Conservation (phyloP, 2,329 filamentous ascomycete species). For the Niveomyces coronatus region DNA sequence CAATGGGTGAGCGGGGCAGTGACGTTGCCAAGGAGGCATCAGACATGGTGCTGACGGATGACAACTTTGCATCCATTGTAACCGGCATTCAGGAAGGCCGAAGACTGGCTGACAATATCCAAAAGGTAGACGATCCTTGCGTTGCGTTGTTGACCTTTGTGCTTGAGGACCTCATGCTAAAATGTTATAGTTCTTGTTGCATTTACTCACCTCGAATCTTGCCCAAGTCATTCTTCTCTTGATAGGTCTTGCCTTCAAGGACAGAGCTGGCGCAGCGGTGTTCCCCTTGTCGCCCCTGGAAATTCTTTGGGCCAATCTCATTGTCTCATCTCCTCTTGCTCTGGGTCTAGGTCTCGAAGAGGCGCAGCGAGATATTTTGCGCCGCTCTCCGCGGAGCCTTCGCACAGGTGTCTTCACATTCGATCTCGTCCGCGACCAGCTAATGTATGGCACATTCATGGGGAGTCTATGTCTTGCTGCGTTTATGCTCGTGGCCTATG, state of each 20-base stretch:
- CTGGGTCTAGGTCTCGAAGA: constrained; percentile 63
- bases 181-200: constrained; percentile 42
- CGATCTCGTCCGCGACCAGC: constrained; percentile 56
- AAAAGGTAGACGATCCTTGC: constrained; percentile 42
- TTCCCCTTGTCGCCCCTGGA: constrained; percentile 64
- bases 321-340: constrained; percentile 61
- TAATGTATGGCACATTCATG: constrained; percentile 55
- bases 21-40: constrained; percentile 73
- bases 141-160: background rate
- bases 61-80: constrained; percentile 76
- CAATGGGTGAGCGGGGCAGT: constrained; percentile 61
- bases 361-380: constrained; percentile 56
- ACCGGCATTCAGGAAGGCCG: constrained; percentile 63
- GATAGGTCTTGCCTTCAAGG: constrained; percentile 60
- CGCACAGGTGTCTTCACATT: constrained; percentile 51
- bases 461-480: constrained; percentile 49
- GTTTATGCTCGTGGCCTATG: constrained; percentile 51
- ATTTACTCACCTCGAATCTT: constrained; percentile 59
- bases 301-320: constrained; percentile 67
- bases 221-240: constrained; percentile 60
- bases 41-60: constrained; percentile 80
- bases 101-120: constrained; percentile 61
- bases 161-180: constrained; percentile 11
- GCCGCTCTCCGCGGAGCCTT: constrained; percentile 52
- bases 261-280: constrained; percentile 45